phyloP scores from a whole-genome alignment of 2,329 filamentous ascomycete species.

The Aspergillus sp. region DNA sequence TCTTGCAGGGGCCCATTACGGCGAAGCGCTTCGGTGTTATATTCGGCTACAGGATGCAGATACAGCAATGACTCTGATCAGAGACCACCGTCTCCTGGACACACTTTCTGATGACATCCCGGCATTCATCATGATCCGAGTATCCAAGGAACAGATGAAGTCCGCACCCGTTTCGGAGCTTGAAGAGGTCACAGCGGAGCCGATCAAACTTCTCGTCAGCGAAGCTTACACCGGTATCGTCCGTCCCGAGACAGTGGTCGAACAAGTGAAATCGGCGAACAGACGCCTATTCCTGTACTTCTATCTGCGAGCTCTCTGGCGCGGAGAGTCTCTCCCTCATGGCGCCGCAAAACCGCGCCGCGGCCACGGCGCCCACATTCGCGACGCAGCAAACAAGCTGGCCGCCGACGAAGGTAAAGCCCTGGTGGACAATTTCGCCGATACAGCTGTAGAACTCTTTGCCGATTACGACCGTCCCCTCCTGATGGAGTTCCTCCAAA shows the following conservation, averaged over 20 bases:
- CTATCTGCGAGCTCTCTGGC: constrained; percentile 86
- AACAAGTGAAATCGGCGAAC: constrained; percentile 68
- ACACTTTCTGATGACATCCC: constrained; percentile 87
- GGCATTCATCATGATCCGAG: constrained; percentile 81
- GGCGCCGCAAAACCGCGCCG: constrained; percentile 34
- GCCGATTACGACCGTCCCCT: constrained; percentile 76
- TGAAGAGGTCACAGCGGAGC: constrained; percentile 76
- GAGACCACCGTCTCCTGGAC: constrained; percentile 85
- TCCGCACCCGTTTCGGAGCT: constrained; percentile 69
- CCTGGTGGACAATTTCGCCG: constrained; percentile 81
- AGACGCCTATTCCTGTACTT: constrained; percentile 81
- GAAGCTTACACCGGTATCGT: constrained; percentile 90
- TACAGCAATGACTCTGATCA: constrained; percentile 79
- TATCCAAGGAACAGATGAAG: constrained; percentile 67
- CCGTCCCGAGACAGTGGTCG: constrained; percentile 71
- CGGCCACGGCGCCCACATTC: constrained; percentile 36
- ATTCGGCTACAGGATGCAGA: constrained; percentile 91
- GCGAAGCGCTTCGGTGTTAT: constrained; percentile 84
- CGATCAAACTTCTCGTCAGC: constrained; percentile 81
- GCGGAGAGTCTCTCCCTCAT: constrained; percentile 61
- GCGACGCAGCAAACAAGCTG: constrained; percentile 47
- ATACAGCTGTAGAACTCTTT: constrained; percentile 82
- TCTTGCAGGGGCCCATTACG: constrained; percentile 74
- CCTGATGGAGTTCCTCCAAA: constrained; percentile 82
- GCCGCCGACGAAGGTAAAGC: constrained; percentile 59